These are phyloP conservation scores for Myxozyma lipomycoides DNA, from an alignment of 805 yeast species.

Conservation along the genomic window DNA sequence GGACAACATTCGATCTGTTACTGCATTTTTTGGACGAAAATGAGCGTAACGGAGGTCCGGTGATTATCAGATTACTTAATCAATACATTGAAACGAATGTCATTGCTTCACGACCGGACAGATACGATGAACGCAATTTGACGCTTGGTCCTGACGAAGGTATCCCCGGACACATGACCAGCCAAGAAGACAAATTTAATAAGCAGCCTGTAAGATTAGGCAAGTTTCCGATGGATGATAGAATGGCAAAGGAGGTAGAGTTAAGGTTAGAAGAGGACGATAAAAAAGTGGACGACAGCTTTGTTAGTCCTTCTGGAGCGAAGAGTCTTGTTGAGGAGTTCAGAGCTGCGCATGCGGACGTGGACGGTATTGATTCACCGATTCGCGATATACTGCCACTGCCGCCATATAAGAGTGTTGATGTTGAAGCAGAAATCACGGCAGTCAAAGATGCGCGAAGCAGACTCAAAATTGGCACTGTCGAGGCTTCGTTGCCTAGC, in stretches of 20 bases:
- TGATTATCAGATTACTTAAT: slow-evolving; percentile 79
- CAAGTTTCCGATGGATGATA: slow-evolving; percentile 78
- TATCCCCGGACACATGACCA: slow-evolving; percentile 35
- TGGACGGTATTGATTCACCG: slow-evolving; percentile 52
- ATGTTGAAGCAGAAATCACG: slow-evolving; percentile 72
- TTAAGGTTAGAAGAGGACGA: slow-evolving; percentile 79
- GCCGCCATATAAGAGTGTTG: slow-evolving; percentile 76
- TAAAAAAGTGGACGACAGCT: slow-evolving; percentile 36
- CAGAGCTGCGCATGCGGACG: slow-evolving; percentile 51
- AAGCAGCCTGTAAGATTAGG: slow-evolving; percentile 76
- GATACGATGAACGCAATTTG: slow-evolving; percentile 44
- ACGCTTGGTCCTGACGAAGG: slow-evolving; percentile 47
- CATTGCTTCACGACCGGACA: slow-evolving; percentile 37
- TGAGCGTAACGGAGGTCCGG: slow-evolving; percentile 86
- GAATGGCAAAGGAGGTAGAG: slow-evolving; percentile 68
- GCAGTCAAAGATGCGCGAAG: slow-evolving; percentile 79
- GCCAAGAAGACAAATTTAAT: slow-evolving; percentile 58
- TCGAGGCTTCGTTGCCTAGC: slow-evolving; percentile 82
- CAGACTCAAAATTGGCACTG: slow-evolving; percentile 60
- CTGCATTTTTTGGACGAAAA: slow-evolving; percentile 86
- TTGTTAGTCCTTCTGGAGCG: slow-evolving; percentile 31
- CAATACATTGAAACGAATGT: slow-evolving; percentile 58
- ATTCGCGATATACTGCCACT: slow-evolving; percentile 71
- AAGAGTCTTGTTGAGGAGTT: slow-evolving; percentile 62
- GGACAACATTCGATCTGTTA: slow-evolving; percentile 78